These are phyloP conservation scores for Arxiozyma telluris DNA, from an alignment of 1,139 yeast genomes.

Conservation along the genomic window DNA sequence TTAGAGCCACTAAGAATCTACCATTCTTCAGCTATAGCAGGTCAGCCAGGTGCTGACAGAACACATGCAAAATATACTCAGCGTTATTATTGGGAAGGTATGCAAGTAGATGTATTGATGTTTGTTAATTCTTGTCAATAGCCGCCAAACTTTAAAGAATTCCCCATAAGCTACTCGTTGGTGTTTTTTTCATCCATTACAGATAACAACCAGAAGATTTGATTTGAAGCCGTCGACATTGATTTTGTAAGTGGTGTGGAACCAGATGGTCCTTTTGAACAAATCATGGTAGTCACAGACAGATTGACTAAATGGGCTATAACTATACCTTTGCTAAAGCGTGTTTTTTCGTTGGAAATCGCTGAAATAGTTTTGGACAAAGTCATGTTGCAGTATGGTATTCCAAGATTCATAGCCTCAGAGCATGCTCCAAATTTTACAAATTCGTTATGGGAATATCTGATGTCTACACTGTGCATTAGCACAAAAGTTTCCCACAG, in stretches of 20 bases:
- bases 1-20: background rate
- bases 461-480: background rate
- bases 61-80: background rate
- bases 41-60: background rate
- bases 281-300: slow-evolving; percentile 1
- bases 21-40: background rate
- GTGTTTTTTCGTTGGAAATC: background rate
- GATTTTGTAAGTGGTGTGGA: slow-evolving; percentile 2
- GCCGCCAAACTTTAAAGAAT: background rate
- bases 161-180: background rate
- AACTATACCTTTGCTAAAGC: background rate
- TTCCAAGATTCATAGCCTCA: background rate
- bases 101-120: background rate
- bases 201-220: background rate
- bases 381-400: background rate
- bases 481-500: background rate
- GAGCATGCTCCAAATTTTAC: background rate
- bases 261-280: background rate
- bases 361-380: background rate
- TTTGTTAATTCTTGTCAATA: background rate
- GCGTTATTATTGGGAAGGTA: background rate
- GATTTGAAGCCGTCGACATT: background rate
- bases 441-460: background rate
- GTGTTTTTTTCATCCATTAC: slow-evolving; percentile 1
- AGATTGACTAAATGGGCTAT: slow-evolving; percentile 1